Base-by-base conservation (phyloP, 768 basidiomycete species). In the Psilocybe cyanescens region DNA sequence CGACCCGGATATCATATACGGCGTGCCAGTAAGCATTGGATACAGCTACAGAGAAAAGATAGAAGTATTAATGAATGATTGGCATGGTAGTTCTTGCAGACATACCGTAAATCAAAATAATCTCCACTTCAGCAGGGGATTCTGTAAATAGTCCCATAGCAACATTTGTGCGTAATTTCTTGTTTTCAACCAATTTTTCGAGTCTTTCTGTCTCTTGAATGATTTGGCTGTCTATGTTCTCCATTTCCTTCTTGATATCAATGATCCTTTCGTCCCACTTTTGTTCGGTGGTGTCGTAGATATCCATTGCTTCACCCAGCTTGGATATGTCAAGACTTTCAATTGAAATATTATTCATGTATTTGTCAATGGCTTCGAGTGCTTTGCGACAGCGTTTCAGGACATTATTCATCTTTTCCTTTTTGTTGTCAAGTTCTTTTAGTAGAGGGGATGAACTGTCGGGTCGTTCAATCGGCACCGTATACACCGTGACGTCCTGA, bases 401-500 rank as follows among this genome's bases (percentile, higher is more conserved):
- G 16, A 53, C 48, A 33, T 33, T 41, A n/a, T 55, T 8, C 12
- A 30, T 49, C 11, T 53, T 29, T n/a, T 16, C 16, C 37, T 53
- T 50, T 30, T 59, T 51, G 2, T 51, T 11, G 7, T 37, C 24
- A 35, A 65, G 54, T 12, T 50, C 54, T 12, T 62, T 54, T 37
- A 61, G 46, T 8, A 51, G 16, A 28, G 71, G 62, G 5, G 76
- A 76, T 0, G 73, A 68, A 8, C 46, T 65, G 1, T 60, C 60
- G 3, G 55, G 8, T 3, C 63, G 30, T 24, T 60, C 56, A 9
- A 35, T 49, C 9, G 68, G 56, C 31, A 55, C 55, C 0, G 24
- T 35, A 6, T 70, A 75, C 14, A 76, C 61, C 8, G 75, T 72
- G 3, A 81, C 79, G 53, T 79, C 79, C 48, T 81, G 79, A 50